Evolutionary conservation across 1,139 yeast genomes (phyloP), one percentile per base, ranked within the genome.

Genomic region (Ogataea hybrid): DNA sequence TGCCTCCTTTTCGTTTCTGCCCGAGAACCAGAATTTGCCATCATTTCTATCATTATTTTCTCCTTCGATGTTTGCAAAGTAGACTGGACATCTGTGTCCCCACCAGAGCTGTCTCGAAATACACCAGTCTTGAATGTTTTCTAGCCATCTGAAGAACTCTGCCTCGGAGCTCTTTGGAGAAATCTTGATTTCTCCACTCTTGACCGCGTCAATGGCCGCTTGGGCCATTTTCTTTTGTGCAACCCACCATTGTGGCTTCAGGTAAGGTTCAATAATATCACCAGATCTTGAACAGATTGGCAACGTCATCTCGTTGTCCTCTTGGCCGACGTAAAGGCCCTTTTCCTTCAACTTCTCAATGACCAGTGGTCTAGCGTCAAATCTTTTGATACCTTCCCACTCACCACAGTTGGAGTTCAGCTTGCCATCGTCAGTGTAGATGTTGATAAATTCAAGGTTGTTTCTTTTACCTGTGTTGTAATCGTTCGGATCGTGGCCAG

Each of bases 211-310:
- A 54, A 90, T 82, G 48, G 97, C 97, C 50, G 76, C 89, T 56
- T 75, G 72, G 42, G 98, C 98, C 87, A 88, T 88, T 46, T 82
- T 86, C 61, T 76, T 75, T 71, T 90, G 97, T 49, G 85, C 73
- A 53, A 92, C 97, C 97, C 97, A 92, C 98, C 98, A 92, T 73
- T 92, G 98, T 49, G 98, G 98, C 70, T 92, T 92, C 70, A 92
- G 75, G 59, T 88, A 72, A 43, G 98, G 98, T 71, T 92, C 98
- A 61, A 92, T 90, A 53, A 92, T 73, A 69, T 92, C 98, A 53
- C 97, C 97, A 21, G 97, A 88, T 77, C 97, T 85, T 35, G 94
- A 86, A 69, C 98, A 92, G 40, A 78, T 68, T 54, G 98, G 98
- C 51, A 92, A 81, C 25, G 90, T 75, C 98, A 92, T 92, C 67